Evolutionary conservation across 306 rosid species (phyloP).

Genomic region (Hylodesmum podocarpum): DNA sequence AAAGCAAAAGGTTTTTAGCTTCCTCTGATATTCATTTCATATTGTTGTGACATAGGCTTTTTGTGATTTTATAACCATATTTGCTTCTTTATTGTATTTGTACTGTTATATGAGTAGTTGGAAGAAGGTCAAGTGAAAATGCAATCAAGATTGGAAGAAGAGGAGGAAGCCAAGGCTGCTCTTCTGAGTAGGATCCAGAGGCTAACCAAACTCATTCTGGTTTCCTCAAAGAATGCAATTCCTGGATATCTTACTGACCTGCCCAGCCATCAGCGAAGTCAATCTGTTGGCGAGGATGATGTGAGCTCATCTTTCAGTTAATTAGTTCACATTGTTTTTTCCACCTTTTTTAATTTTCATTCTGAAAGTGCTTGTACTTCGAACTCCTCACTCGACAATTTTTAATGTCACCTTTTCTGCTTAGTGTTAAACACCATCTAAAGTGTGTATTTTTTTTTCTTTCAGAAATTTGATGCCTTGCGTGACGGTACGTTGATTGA

Average conservation of each 20-base stretch:
- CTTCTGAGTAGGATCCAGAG: conserved; percentile 99
- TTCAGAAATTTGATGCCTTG: conserved; percentile 60
- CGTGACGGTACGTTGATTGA: conserved; percentile 56
- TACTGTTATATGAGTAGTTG: conserved; percentile 52
- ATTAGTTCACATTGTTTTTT: neutral
- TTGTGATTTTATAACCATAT: conserved; percentile 22
- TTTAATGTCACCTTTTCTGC: neutral
- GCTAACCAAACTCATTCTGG: conserved; percentile 96
- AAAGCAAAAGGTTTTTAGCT: conserved; percentile 74
- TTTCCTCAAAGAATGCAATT: conserved; percentile 87
- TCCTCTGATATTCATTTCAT: conserved; percentile 17
- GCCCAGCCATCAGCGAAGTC: conserved; percentile 76
- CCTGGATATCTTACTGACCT: conserved; percentile 81
- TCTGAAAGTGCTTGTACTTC: neutral
- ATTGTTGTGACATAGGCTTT: neutral
- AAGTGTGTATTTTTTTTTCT: conserved; percentile 9
- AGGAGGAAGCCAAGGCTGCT: conserved; percentile 99
- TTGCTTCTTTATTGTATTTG: conserved; percentile 17
- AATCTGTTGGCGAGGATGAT: conserved; percentile 80
- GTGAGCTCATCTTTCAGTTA: conserved; percentile 56
- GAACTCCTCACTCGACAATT: neutral
- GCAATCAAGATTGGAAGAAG: conserved; percentile 99
- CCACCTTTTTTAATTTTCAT: neutral
- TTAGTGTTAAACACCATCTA: conserved; percentile 1
- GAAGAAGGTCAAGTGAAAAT: conserved; percentile 99